These are phyloP conservation scores for Crucihimalaya himalaica DNA, from an alignment of 345 rosid genomes.

Conservation along the genomic window DNA sequence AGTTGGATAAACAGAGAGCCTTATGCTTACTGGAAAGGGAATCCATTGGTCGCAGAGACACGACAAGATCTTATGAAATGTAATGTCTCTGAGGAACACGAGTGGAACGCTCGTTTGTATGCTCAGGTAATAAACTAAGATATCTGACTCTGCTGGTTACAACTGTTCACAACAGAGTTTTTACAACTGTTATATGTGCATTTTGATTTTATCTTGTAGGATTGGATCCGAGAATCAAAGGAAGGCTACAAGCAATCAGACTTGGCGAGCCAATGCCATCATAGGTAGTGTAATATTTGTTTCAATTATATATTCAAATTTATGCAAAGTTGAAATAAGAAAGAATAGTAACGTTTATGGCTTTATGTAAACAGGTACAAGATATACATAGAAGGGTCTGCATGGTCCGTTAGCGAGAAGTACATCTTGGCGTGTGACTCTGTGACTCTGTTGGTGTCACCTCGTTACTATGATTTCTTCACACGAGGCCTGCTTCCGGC, in stretches of 20 bases:
- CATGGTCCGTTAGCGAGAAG: constrained; percentile 88
- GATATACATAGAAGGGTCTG: constrained; percentile 83
- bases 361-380: constrained; percentile 54
- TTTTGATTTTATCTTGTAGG: constrained; percentile 44
- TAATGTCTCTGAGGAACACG: constrained; percentile 61
- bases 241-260: constrained; percentile 80
- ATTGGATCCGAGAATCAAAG: constrained; percentile 65
- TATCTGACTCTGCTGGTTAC: background rate
- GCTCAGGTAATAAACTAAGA: constrained; percentile 64
- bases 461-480: constrained; percentile 71
- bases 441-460: constrained; percentile 58
- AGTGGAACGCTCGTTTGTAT: constrained; percentile 90
- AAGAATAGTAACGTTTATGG: background rate
- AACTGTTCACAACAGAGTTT: background rate
- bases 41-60: constrained; percentile 66
- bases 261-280: constrained; percentile 70
- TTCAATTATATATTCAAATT: too few relatives aligned
- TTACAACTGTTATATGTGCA: background rate
- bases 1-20: constrained; percentile 74
- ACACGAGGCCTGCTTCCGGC: constrained; percentile 64
- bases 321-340: background rate
- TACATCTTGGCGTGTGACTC: constrained; percentile 88
- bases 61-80: constrained; percentile 78
- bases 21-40: constrained; percentile 91
- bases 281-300: constrained; percentile 62